Evolutionary conservation across 805 yeast genomes (phyloP).

Genomic region (Kluyveromyces dobzhanskii): DNA sequence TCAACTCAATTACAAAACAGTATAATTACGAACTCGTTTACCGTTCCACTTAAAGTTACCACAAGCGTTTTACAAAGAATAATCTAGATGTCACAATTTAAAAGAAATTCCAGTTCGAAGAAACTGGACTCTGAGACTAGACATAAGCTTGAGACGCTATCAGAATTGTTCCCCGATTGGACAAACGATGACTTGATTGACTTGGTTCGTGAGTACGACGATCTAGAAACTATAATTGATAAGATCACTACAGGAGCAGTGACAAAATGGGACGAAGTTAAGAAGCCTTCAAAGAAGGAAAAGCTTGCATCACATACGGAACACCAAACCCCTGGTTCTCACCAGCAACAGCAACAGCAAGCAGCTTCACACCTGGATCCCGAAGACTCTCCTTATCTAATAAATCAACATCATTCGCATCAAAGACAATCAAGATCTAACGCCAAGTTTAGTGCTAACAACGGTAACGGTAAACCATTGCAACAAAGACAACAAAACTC

Average conservation of each 20-base stretch:
- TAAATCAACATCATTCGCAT: slow-evolving; percentile 1
- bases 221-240: slow-evolving; percentile 72
- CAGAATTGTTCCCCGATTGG: slow-evolving; percentile 95
- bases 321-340: slow-evolving; percentile 16
- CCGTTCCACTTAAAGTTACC: too few relatives aligned
- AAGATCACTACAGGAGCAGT: slow-evolving; percentile 87
- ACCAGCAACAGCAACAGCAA: slow-evolving; percentile 15
- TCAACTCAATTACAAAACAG: too few relatives aligned
- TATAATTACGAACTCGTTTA: too few relatives aligned
- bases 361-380: slow-evolving; percentile 5
- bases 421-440: slow-evolving; percentile 9
- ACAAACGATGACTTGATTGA: slow-evolving; percentile 70
- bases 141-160: slow-evolving; percentile 44
- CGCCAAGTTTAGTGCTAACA: slow-evolving; percentile 5
- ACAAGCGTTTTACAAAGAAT: too few relatives aligned
- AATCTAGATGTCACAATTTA: slow-evolving; percentile 12
- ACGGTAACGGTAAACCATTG: background rate
- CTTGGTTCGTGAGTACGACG: slow-evolving; percentile 68
- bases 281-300: slow-evolving; percentile 53
- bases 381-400: slow-evolving; percentile 1
- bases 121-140: slow-evolving; percentile 25
- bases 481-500: slow-evolving; percentile 16
- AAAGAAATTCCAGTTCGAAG: slow-evolving; percentile 12
- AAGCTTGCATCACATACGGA: slow-evolving; percentile 10
- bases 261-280: slow-evolving; percentile 89